Percentiles rank a stretch among this genome's conserved stretches.
Conservation (phyloP, 116 monocot species). For the Trichopus zeylanicus region DNA sequence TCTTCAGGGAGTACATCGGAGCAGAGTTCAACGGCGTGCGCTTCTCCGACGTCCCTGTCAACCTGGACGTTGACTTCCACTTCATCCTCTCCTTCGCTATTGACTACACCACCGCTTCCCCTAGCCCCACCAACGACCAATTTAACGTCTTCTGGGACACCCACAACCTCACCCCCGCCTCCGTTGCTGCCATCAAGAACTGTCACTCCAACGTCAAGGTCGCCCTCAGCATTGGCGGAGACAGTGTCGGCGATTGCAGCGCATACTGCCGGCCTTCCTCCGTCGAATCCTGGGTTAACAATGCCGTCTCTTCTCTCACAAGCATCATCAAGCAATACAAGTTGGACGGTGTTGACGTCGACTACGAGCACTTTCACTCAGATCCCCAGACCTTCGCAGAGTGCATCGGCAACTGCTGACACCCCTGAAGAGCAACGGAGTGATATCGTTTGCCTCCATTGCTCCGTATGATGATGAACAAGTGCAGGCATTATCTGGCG, state of each 20-base stretch:
- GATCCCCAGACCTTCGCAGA: constrained; percentile 8
- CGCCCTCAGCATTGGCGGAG: constrained; percentile 11
- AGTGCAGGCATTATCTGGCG: constrained; percentile 5
- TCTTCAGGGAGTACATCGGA: constrained; percentile 12
- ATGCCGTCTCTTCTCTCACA: constrained; percentile 8
- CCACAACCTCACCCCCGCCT: constrained; percentile 4
- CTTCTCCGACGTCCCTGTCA: constrained; percentile 8
- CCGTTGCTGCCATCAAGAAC: not conserved
- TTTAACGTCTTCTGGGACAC: constrained; percentile 15
- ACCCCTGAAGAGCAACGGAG: constrained; percentile 6
- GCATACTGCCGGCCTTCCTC: constrained; percentile 4
- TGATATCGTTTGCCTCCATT: constrained; percentile 14
- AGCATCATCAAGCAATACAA: constrained; percentile 6
- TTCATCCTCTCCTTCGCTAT: constrained; percentile 14
- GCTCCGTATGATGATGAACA: constrained; percentile 8
- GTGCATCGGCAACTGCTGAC: constrained; percentile 9
- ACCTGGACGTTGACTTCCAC: constrained; percentile 3
- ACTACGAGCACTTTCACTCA: constrained; percentile 11
- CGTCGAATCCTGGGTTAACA: constrained; percentile 8
- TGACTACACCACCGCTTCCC: not conserved
- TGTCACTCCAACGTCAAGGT: constrained; percentile 2
- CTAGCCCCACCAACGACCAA: constrained; percentile 6
- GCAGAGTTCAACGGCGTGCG: constrained; percentile 2
- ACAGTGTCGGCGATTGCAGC: not conserved
- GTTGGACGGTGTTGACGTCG: constrained; percentile 11